Conservation (phyloP, 2,329 filamentous ascomycete species). For the Triangularia setosa region DNA sequence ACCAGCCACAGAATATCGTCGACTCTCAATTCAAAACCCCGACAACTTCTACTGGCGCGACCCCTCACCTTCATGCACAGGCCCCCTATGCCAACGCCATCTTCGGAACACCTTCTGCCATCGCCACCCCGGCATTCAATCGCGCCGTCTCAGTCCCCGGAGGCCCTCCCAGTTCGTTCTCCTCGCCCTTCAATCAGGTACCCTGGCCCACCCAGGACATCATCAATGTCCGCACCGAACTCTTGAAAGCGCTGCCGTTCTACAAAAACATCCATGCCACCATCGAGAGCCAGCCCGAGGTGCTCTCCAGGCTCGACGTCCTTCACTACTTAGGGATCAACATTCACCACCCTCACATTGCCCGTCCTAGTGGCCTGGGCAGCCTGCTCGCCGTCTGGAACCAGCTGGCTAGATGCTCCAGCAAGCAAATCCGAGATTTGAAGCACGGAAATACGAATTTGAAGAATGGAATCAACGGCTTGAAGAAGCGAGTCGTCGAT, state of each 20-base stretch:
- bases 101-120: not conserved
- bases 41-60: not conserved
- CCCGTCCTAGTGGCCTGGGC: not conserved
- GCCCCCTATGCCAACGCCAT: not conserved
- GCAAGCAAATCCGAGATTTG: not conserved
- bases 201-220: not conserved
- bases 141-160: not conserved
- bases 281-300: not conserved
- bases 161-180: not conserved
- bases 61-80: not conserved
- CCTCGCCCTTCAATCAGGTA: not conserved
- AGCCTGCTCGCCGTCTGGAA: not conserved
- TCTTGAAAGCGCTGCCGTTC: not conserved
- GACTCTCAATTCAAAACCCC: not conserved
- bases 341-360: not conserved
- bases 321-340: not conserved
- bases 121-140: not conserved
- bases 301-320: not conserved
- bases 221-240: not conserved
- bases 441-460: not conserved
- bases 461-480: not conserved
- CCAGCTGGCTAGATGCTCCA: not conserved
- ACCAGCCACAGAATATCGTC: not conserved
- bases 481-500: not conserved
- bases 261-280: not conserved